Base-by-base conservation (phyloP, 345 rosid species). In the Rhizophora mangle region DNA sequence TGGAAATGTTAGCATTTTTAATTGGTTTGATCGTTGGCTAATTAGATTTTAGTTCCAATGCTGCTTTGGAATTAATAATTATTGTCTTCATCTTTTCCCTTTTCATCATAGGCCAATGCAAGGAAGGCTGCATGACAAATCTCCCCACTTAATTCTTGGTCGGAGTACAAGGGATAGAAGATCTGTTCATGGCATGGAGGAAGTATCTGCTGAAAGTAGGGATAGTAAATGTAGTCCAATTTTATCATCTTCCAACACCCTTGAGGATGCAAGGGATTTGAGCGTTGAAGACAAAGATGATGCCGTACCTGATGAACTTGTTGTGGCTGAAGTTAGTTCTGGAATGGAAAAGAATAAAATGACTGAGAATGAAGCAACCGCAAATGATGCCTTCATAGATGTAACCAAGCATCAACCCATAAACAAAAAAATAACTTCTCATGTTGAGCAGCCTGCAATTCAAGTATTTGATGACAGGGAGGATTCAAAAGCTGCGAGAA, bases 401-500 rank as follows among this genome's bases (percentile, higher is more conserved):
- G 78, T 66, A 64, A 70, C 63, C 53, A 56, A 31, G 29, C 72
- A 52, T 61, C 72, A 62, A 63, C 70, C 81, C 51, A 7, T 36
- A 67, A 87, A 79, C 72, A 84, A 81, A 62, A 79, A 76, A 62
- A 78, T 75, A 76, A 78, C 39, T 74, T 84, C 90, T 72, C 76
- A 60, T 68, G 67, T 67, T 34, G 89, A 82, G 62, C 84, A 67
- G 67, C 67, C 76, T 68, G 81, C 67, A 49, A 74, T 68, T 59
- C 86, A 82, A 68, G 92, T 88, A 73, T 47, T 68, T 60, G 93
- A 88, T 69, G 92, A 85, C 67, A 91, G 77, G 47, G 97, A 85
- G 60, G 93, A 87, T 61, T 80, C 83, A 51, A 92, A 82, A 82
- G 89, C 88, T 46, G 96, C 92, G 62, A 90, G 98, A 84, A 90